Percentiles rank a stretch among this genome's conserved stretches.
Conservation (phyloP, 2,329 filamentous ascomycete species). For the Colletotrichum australisinense region DNA sequence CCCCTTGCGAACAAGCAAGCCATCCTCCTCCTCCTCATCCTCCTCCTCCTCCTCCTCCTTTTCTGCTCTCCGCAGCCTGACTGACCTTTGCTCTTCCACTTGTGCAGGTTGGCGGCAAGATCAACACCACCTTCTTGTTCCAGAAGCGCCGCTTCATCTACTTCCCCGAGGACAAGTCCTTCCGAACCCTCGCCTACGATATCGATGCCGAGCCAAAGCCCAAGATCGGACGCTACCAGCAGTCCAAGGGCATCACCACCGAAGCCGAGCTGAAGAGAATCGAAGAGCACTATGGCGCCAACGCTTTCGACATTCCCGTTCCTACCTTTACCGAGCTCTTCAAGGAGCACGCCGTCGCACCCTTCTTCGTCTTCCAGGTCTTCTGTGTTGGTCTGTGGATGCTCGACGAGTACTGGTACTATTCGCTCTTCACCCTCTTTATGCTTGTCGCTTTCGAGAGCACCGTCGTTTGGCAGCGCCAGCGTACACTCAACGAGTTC, state of each 20-base stretch:
- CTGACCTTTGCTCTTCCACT: background rate
- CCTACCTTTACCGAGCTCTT: constrained; percentile 96
- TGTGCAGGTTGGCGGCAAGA: constrained; percentile 74
- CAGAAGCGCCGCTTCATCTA: constrained; percentile 98
- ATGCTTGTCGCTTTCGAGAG: constrained; percentile 99
- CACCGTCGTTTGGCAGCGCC: constrained; percentile 98
- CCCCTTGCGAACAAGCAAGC: background rate
- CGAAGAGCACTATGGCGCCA: constrained; percentile 93
- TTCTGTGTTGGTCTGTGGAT: constrained; percentile 99
- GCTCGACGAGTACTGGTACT: constrained; percentile 99
- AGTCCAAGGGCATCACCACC: constrained; percentile 78
- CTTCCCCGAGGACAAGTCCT: constrained; percentile 76
- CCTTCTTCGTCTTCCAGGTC: constrained; percentile 99
- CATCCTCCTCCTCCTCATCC: background rate
- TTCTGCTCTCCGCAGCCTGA: no score
- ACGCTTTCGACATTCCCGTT: constrained; percentile 97
- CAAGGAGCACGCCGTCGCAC: constrained; percentile 97
- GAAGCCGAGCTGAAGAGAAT: constrained; percentile 82
- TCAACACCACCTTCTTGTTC: constrained; percentile 89
- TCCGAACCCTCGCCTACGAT: constrained; percentile 83
- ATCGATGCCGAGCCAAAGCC: constrained; percentile 91
- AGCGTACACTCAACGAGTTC: constrained; percentile 95
- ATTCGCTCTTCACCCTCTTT: constrained; percentile 97
- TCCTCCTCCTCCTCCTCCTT: background rate
- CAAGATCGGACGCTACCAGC: constrained; percentile 80